Base-by-base conservation (phyloP, 257 asterid genomes). In the Solanum medicagineum region DNA sequence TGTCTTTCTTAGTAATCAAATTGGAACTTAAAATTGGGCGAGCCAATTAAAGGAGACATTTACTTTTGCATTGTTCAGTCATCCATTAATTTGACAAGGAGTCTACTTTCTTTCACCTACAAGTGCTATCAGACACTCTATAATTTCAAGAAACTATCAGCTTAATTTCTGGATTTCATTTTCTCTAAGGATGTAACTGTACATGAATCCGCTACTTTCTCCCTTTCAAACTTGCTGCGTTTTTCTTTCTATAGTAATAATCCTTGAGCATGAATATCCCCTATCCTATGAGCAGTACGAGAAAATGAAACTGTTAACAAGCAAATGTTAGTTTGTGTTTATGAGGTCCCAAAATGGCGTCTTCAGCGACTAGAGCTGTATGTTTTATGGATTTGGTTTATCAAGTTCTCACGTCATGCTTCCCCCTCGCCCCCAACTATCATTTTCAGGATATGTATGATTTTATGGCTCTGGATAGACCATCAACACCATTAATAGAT, bases 391-490 rank as follows among this genome's bases (percentile, higher is more conserved):
- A 77, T 77, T 63, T 63, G 24, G 65, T 83, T 65, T 63, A 68
- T 47, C 42, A 83, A 83, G 45, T 54, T 47, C 68, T 68, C 66
- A 84, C 36, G 63, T 26, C 20, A 83, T 29, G 66, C 55, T 49
- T 69, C 40, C 32, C 20, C 54, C 65, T 9, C 9, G 2, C 9
- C 2, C 56, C 15, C n/a, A 15, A 75, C 26, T 69, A 36, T 84
- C 26, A 42, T 85, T 85, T 32, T 79, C 95, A 97, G 99, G 99
- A 97, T 90, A 95, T 97, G 99, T 97, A 97, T 89, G 99, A 95
- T 86, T 97, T 95, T 93, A 97, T 97, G 99, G 94, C 99, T 45
- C 69, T 93, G 92, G 99, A 97, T 88, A 91, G 98, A 84, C 98
- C 98, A 62, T 89, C 98, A 62, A 97, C 99, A 74, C 95, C 97